Percentiles rank a stretch among this genome's conserved stretches.
phyloP scores from a whole-genome alignment of 2,329 filamentous ascomycete genomes.

The Beauveria varroae region DNA sequence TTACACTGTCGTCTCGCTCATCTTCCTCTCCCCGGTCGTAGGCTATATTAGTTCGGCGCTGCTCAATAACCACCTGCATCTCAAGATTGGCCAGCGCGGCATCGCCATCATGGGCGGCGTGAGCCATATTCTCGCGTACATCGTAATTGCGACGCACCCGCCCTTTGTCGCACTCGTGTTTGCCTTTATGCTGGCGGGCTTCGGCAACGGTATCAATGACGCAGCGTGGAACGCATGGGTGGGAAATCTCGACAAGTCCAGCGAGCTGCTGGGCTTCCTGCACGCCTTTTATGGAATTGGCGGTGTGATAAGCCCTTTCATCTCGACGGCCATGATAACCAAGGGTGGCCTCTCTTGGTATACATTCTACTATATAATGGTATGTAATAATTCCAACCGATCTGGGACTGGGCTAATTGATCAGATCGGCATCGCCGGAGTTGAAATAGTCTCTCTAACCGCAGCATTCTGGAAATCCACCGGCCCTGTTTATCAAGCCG shows the following conservation, averaged over 20 bases:
- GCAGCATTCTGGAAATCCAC: slow-evolving; percentile 46
- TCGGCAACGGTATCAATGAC: slow-evolving; percentile 61
- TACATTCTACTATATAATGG: slow-evolving; percentile 69
- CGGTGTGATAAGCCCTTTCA: slow-evolving; percentile 59
- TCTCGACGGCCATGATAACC: slow-evolving; percentile 64
- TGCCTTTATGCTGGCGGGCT: slow-evolving; percentile 58
- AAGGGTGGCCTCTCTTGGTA: slow-evolving; percentile 57
- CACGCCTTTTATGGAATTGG: slow-evolving; percentile 64
- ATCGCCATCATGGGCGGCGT: slow-evolving; percentile 32
- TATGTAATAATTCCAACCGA: slow-evolving; percentile 24
- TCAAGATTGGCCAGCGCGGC: slow-evolving; percentile 31
- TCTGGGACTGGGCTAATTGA: not conserved
- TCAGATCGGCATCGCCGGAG: slow-evolving; percentile 43
- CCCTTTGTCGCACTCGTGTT: slow-evolving; percentile 60
- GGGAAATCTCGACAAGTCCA: slow-evolving; percentile 61
- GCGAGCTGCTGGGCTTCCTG: slow-evolving; percentile 61
- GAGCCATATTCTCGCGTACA: slow-evolving; percentile 54
- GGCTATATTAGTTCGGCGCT: slow-evolving; percentile 37
- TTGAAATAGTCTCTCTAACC: slow-evolving; percentile 45
- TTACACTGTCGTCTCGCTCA: slow-evolving; percentile 34
- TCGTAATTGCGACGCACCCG: slow-evolving; percentile 56
- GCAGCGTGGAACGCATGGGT: slow-evolving; percentile 48
- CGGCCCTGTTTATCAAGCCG: slow-evolving; percentile 13
- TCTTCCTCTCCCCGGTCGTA: slow-evolving; percentile 34
- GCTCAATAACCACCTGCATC: slow-evolving; percentile 31